Conservation (phyloP, 139 green algal species). For the Penium margaritaceum region DNA sequence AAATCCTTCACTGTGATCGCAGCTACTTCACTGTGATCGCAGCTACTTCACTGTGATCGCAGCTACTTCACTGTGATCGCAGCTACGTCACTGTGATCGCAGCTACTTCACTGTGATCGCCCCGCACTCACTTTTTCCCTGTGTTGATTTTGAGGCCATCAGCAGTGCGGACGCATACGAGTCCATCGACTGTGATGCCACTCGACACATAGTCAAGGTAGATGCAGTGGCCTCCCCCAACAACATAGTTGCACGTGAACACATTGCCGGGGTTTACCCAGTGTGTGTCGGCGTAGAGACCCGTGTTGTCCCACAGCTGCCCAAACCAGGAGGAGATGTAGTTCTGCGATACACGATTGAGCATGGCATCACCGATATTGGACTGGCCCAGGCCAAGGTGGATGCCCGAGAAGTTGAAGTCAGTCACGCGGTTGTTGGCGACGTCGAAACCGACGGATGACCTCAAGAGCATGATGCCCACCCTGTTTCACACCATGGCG, state of each 20-base stretch:
- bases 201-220: constrained; percentile 14
- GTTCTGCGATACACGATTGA: not conserved
- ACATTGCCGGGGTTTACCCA: constrained; percentile 11
- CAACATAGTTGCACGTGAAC: not conserved
- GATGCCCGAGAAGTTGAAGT: not conserved
- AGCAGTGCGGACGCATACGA: not conserved
- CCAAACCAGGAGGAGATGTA: not conserved
- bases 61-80: too few relatives aligned
- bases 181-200: not conserved
- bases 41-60: too few relatives aligned
- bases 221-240: not conserved
- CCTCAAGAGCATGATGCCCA: too few relatives aligned
- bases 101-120: too few relatives aligned
- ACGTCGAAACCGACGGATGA: constrained; percentile 2
- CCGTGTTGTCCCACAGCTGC: not conserved
- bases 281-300: not conserved
- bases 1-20: too few relatives aligned
- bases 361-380: constrained; percentile 3
- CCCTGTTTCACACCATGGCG: too few relatives aligned
- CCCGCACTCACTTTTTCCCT: constrained; percentile 2
- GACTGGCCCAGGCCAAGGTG: not conserved
- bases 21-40: too few relatives aligned
- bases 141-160: constrained; percentile 19
- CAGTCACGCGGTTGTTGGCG: not conserved
- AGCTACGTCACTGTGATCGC: too few relatives aligned